Percentiles rank a stretch among this genome's conserved stretches.
phyloP scores from a whole-genome alignment of 2,329 filamentous ascomycete species.

The Ophiocordyceps australis region DNA sequence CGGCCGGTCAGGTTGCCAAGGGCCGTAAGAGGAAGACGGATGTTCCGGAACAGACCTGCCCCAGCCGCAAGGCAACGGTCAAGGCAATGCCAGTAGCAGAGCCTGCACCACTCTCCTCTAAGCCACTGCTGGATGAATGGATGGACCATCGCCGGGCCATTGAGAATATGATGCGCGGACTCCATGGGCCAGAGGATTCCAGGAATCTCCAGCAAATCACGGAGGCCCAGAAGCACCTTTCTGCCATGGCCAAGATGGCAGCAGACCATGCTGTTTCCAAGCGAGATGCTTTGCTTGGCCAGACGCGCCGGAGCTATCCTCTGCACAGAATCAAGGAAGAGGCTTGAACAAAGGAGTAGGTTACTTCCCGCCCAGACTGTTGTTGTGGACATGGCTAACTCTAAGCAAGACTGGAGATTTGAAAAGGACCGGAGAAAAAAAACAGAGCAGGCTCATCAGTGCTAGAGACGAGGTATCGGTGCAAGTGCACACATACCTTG shows the following conservation, averaged over 20 bases:
- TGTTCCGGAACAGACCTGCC: constrained; percentile 12
- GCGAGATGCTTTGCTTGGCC: neutral
- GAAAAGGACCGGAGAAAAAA: no score
- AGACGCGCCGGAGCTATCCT: neutral
- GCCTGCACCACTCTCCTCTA: constrained; percentile 12
- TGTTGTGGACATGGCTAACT: no score
- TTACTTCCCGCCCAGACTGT: no score
- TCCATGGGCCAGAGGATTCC: constrained; percentile 29
- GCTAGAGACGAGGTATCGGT: no score
- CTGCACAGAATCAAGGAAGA: neutral
- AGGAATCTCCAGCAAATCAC: constrained; percentile 34
- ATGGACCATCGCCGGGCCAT: constrained; percentile 45
- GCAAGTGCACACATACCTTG: no score
- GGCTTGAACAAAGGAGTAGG: neutral
- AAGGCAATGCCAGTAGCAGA: constrained; percentile 18
- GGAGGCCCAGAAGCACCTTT: constrained; percentile 29
- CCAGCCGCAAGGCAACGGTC: constrained; percentile 30
- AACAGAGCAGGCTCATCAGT: no score
- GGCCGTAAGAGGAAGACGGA: constrained; percentile 42
- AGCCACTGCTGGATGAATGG: constrained; percentile 34
- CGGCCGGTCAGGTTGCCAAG: constrained; percentile 19
- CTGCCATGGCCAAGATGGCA: constrained; percentile 31
- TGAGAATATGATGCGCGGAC: constrained; percentile 34
- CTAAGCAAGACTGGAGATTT: no score
- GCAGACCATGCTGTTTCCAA: constrained; percentile 8